Evolutionary conservation across 805 yeast species (phyloP).

Genomic region (Saccharomycopsis microspora): DNA sequence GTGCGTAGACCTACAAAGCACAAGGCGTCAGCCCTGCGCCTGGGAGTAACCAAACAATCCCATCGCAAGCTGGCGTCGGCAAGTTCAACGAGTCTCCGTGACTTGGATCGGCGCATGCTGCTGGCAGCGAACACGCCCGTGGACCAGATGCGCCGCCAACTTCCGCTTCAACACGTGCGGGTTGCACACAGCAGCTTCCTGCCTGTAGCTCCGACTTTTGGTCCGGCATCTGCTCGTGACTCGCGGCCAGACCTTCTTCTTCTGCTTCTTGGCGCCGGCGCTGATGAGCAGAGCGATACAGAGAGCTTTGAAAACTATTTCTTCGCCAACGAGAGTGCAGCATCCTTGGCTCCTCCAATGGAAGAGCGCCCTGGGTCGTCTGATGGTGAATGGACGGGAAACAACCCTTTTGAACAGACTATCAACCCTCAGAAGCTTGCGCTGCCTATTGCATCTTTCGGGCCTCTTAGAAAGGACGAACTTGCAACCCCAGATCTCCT

Average conservation of each 20-base stretch:
- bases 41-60: slow-evolving; percentile 3
- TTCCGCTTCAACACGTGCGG: neutral
- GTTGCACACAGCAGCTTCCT: slow-evolving; percentile 3
- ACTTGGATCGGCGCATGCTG: neutral
- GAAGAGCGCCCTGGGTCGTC: too few relatives aligned
- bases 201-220: neutral
- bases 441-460: too few relatives aligned
- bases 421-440: too few relatives aligned
- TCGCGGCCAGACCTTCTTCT: too few relatives aligned
- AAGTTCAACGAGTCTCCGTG: neutral
- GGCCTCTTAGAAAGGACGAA: too few relatives aligned
- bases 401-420: too few relatives aligned
- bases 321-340: slow-evolving; percentile 8
- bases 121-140: slow-evolving; percentile 1
- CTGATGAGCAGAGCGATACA: slow-evolving; percentile 2
- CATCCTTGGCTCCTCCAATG: neutral
- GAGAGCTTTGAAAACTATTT: slow-evolving; percentile 3
- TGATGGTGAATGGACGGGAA: too few relatives aligned
- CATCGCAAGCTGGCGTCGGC: slow-evolving; percentile 4
- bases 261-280: neutral
- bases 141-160: neutral
- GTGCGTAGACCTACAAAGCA: neutral
- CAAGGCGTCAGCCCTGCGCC: slow-evolving; percentile 3
- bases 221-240: too few relatives aligned
- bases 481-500: too few relatives aligned